These are phyloP conservation scores for Mycena latifolia DNA, from an alignment of 768 basidiomycete species.

Conservation along the genomic window DNA sequence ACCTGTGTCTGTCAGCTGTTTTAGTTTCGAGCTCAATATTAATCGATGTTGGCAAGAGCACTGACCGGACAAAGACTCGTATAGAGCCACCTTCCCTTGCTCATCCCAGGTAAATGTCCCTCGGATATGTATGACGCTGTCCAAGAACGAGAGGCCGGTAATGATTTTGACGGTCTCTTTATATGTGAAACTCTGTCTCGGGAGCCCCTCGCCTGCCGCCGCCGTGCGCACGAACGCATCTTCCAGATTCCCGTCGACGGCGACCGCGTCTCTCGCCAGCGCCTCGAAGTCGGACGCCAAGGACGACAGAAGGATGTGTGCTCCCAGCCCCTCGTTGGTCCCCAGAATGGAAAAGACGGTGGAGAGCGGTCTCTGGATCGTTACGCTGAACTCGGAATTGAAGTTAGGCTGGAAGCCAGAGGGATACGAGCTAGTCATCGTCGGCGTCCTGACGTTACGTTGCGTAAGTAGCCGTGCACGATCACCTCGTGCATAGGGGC, in stretches of 20 bases:
- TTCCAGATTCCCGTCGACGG: constrained; percentile 26
- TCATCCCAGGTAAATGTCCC: constrained; percentile 32
- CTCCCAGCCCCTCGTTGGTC: constrained; percentile 19
- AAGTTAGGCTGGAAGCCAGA: constrained; percentile 35
- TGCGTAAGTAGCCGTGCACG: no score
- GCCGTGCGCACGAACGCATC: constrained; percentile 32
- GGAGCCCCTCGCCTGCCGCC: constrained; percentile 19
- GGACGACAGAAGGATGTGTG: constrained; percentile 16
- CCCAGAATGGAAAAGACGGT: constrained; percentile 34
- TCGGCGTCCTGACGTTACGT: no score
- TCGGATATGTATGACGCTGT: constrained; percentile 17
- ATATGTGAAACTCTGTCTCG: constrained; percentile 27
- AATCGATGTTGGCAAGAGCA: not conserved
- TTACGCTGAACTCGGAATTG: constrained; percentile 22
- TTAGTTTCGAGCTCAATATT: no score
- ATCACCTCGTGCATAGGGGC: no score
- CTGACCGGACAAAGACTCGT: constrained; percentile 34
- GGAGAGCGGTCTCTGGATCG: constrained; percentile 30
- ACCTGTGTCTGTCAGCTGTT: no score
- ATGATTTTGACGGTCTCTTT: constrained; percentile 33
- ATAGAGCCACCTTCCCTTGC: constrained; percentile 17
- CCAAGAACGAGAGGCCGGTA: constrained; percentile 26
- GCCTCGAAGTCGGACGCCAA: constrained; percentile 30
- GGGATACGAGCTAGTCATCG: constrained; percentile 31
- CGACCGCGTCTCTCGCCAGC: constrained; percentile 15